phyloP scores from a whole-genome alignment of 2,329 filamentous ascomycete genomes.

The Exophiala oligosperma region DNA sequence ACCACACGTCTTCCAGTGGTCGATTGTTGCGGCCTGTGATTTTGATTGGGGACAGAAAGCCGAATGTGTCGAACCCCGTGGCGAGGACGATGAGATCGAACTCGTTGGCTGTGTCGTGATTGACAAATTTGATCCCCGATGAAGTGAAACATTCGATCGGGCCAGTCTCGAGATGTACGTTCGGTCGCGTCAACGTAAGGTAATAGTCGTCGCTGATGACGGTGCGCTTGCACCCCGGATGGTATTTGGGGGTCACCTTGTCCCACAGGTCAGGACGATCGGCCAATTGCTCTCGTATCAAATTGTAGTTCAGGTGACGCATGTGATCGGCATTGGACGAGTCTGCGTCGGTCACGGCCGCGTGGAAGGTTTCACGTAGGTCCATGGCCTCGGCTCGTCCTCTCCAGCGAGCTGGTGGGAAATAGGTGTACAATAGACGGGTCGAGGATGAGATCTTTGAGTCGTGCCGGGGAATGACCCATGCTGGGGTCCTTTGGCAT shows the following conservation, averaged over 20 bases:
- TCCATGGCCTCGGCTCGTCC: slow-evolving; percentile 45
- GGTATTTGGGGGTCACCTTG: slow-evolving; percentile 55
- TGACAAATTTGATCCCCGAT: slow-evolving; percentile 49
- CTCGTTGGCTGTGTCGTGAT: slow-evolving; percentile 39
- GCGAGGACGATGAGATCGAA: slow-evolving; percentile 60
- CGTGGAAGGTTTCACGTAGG: slow-evolving; percentile 45
- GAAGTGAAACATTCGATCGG: slow-evolving; percentile 48
- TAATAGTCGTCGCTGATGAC: slow-evolving; percentile 59
- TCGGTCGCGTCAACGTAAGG: slow-evolving; percentile 46
- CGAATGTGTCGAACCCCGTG: slow-evolving; percentile 59
- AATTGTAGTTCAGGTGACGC: slow-evolving; percentile 35
- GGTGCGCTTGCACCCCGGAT: slow-evolving; percentile 44
- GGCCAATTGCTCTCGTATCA: slow-evolving; percentile 50
- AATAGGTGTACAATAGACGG: slow-evolving; percentile 47
- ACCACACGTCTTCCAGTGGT: slow-evolving; percentile 53
- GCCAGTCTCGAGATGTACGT: slow-evolving; percentile 54
- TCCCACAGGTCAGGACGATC: slow-evolving; percentile 53
- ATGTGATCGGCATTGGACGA: slow-evolving; percentile 44
- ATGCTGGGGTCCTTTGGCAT: slow-evolving; percentile 61
- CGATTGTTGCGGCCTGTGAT: slow-evolving; percentile 49
- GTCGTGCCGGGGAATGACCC: slow-evolving; percentile 57
- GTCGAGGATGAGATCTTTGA: slow-evolving; percentile 44
- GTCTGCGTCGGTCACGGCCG: slow-evolving; percentile 41
- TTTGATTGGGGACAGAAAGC: slow-evolving; percentile 59
- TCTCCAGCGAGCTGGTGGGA: slow-evolving; percentile 53